Evolutionary conservation across 768 basidiomycete genomes (phyloP), one percentile per base, ranked within the genome.

Genomic region (Lentinula sp.): DNA sequence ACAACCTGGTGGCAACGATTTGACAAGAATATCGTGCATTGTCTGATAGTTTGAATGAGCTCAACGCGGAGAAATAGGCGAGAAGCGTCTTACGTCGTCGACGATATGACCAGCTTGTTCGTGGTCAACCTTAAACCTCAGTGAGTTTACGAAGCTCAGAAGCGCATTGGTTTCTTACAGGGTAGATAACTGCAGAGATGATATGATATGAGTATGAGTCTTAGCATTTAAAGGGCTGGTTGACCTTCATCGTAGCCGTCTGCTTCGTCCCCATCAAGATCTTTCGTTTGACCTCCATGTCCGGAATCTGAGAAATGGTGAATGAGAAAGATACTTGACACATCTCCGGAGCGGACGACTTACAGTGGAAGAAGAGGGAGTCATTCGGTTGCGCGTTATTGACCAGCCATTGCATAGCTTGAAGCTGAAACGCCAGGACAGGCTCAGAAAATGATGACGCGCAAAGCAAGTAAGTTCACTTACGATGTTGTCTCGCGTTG

Each of bases 351-450:
- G 2, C 32, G 13, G 1, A 71, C 83, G 1, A 71, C 83, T 60
- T 61, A 89, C 91, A 95, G 65, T 95, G 94, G 80, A 95, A 91
- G 78, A 95, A 94, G 35, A 95, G 76, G 3, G 94, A 87, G 66
- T 96, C 93, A 64, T 94, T 88, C 1, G 91, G 85, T 16, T 76
- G 75, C 11, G 95, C 94, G 63, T 80, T 88, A 15, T 72, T 74
- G 16, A 95, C 91, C n/a, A 99, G 85, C 95, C 95, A 98, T 62
- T 85, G 80, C 92, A 96, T 95, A 4, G 89, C 94, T 49, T 80
- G 73, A 18, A 93, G 68, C 85, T 89, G 63, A 11, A 46, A 15
- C 51, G n/a, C 31, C 39, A 34, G 5, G 59, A 62, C 61, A 43
- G 9, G 4, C 18, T 56, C 32, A 43, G 57, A 46, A n/a, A 52